phyloP scores from a whole-genome alignment of 768 basidiomycete species.

The Crepidotus variabilis region DNA sequence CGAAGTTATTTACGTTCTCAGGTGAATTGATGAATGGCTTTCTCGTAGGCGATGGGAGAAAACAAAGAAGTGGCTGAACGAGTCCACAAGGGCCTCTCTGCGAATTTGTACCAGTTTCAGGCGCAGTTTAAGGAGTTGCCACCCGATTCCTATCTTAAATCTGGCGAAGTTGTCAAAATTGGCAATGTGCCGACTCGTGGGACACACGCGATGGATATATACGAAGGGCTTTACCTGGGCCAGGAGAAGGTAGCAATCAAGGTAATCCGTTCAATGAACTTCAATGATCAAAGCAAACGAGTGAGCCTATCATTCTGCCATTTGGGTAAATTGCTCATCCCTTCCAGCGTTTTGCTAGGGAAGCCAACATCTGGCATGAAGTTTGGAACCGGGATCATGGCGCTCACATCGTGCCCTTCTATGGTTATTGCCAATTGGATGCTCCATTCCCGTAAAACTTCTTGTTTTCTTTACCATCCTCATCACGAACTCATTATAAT shows the following conservation, averaged over 20 bases:
- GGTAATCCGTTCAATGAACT: slow-evolving; percentile 47
- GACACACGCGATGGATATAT: slow-evolving; percentile 50
- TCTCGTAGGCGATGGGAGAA: slow-evolving; percentile 28
- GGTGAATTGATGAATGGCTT: not conserved
- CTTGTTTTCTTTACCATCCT: not conserved
- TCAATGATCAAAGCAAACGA: slow-evolving; percentile 38
- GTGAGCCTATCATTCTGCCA: slow-evolving; percentile 21
- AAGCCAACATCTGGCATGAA: slow-evolving; percentile 51
- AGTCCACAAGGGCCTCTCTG: slow-evolving; percentile 40
- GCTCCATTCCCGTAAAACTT: slow-evolving; percentile 51
- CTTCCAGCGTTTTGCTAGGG: slow-evolving; percentile 45
- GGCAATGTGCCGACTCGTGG: slow-evolving; percentile 48
- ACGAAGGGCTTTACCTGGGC: slow-evolving; percentile 50
- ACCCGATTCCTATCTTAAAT: slow-evolving; percentile 45
- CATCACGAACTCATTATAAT: not conserved
- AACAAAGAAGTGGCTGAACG: slow-evolving; percentile 27
- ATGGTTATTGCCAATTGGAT: slow-evolving; percentile 52
- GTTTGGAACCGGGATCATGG: slow-evolving; percentile 52
- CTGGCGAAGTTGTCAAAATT: slow-evolving; percentile 49
- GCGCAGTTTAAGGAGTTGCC: slow-evolving; percentile 41
- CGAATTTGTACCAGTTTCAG: slow-evolving; percentile 50
- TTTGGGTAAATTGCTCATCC: not conserved
- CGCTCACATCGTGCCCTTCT: slow-evolving; percentile 51
- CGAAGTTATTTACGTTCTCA: not conserved
- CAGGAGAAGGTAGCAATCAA: slow-evolving; percentile 57